Evolutionary conservation across 2,329 filamentous ascomycete genomes (phyloP), one percentile per base, ranked within the genome.

Genomic region (Capronia americana): DNA sequence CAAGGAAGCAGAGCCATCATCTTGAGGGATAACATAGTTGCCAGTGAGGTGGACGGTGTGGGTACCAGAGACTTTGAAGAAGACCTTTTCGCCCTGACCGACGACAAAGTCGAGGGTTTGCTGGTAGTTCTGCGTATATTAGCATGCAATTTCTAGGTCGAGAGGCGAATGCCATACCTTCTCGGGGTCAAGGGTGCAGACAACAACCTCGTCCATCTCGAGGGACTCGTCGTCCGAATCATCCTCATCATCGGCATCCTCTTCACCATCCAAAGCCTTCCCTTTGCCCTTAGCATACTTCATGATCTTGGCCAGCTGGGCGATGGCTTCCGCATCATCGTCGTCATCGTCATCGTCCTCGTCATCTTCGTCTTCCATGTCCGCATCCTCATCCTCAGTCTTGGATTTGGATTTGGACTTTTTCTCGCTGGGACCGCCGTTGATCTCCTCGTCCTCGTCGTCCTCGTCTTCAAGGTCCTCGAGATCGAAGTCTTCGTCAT

Each of bases 131-230:
- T 98, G 63, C 63, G 24, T 17, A 26, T 20, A 14, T 44, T 48
- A 51, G 50, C 69, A 56, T 57, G 2, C 38, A 38, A 24, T 57
- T 24, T 7, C 56, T 51, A 46, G 11, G 50, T 28, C 5, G 5
- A 10, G 48, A 24, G 38, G 56, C 20, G 32, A 64, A 77, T 12
- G 23, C 0, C 48, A 48, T 89, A 97, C 95, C 84, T 90, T 92
- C 80, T 92, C 88, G 34, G 93, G 92, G 82, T 98, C 93, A 62
- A 99, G 88, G 69, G 95, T 99, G 87, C 95, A 99, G 74, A 99
- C 83, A 73, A 98, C 93, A 74, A 92, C 92, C 83, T 97, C 92
- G 79, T 81, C 79, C 12, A 75, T 75, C 6, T 86, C 86, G 66
- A 87, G 85, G 61, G 90, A 86, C 34, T 88, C 86, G 28, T 87